phyloP scores from a whole-genome alignment of 1,284 basidiomycete species.

The Pseudozyma tsukubaensis region DNA sequence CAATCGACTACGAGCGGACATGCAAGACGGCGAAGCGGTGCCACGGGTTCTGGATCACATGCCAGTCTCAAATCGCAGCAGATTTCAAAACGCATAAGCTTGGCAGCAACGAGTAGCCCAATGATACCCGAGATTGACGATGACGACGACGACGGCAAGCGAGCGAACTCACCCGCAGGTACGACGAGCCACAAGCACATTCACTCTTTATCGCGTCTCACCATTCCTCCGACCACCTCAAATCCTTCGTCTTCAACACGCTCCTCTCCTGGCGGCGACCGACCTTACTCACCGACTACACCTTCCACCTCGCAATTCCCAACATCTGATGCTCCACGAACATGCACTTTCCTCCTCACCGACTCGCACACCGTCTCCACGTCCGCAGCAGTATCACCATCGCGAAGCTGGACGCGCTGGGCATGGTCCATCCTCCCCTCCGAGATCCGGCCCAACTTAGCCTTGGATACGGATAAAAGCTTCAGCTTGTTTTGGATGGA shows the following conservation, averaged over 20 bases:
- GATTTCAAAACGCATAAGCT: slow-evolving; percentile 12
- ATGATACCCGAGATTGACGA: slow-evolving; percentile 27
- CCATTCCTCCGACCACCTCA: slow-evolving; percentile 16
- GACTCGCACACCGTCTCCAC: slow-evolving; percentile 8
- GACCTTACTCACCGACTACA: slow-evolving; percentile 50
- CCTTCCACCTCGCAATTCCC: slow-evolving; percentile 10
- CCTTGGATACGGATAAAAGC: slow-evolving; percentile 52
- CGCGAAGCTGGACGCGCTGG: slow-evolving; percentile 56
- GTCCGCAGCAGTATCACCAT: background rate
- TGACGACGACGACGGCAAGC: too few species aligned
- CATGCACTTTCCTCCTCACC: slow-evolving; percentile 22
- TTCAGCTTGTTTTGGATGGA: slow-evolving; percentile 60
- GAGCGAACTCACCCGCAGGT: too few species aligned
- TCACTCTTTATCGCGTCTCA: too few species aligned
- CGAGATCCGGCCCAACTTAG: slow-evolving; percentile 44
- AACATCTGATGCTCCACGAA: slow-evolving; percentile 3
- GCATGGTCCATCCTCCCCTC: slow-evolving; percentile 52
- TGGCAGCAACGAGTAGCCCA: slow-evolving; percentile 14
- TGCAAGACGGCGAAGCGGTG: slow-evolving; percentile 32
- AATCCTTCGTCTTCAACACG: slow-evolving; percentile 8
- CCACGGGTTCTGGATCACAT: slow-evolving; percentile 36
- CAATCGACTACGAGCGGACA: slow-evolving; percentile 18
- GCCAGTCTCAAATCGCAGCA: slow-evolving; percentile 6
- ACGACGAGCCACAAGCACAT: too few species aligned
- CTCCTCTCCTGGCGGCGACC: slow-evolving; percentile 32